Percentiles rank a stretch among this genome's conserved stretches.
phyloP scores from a whole-genome alignment of 495 filamentous ascomycete genomes.

The Neurospora cerealis region DNA sequence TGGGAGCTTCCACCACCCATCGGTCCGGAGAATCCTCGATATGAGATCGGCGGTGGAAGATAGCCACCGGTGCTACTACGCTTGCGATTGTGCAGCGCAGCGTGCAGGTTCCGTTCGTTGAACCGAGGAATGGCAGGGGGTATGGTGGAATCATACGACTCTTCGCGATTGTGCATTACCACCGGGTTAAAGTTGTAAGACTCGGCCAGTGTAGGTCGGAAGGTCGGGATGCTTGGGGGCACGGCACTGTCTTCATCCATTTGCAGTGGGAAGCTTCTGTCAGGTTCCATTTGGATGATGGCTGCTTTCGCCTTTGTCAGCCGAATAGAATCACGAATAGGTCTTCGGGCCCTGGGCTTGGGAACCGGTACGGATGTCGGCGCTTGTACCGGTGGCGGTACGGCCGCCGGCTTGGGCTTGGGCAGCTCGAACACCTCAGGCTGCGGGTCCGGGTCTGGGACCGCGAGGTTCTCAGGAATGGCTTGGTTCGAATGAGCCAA shows the following conservation, averaged over 20 bases:
- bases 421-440: slow-evolving; percentile 39
- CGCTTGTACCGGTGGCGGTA: neutral
- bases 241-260: slow-evolving; percentile 11
- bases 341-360: slow-evolving; percentile 31
- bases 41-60: slow-evolving; percentile 51
- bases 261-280: slow-evolving; percentile 9
- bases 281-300: slow-evolving; percentile 22
- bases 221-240: slow-evolving; percentile 20
- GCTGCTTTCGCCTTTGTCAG: slow-evolving; percentile 72
- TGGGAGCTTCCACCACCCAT: slow-evolving; percentile 28
- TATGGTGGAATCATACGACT: slow-evolving; percentile 49
- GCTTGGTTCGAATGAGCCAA: slow-evolving; percentile 74
- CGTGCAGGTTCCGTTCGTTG: slow-evolving; percentile 37
- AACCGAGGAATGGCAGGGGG: slow-evolving; percentile 76
- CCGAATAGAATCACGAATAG: slow-evolving; percentile 83
- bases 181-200: slow-evolving; percentile 1
- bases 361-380: slow-evolving; percentile 14
- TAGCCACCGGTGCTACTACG: slow-evolving; percentile 75
- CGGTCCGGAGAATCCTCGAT: slow-evolving; percentile 66
- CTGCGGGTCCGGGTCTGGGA: slow-evolving; percentile 42
- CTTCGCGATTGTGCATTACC: slow-evolving; percentile 21
- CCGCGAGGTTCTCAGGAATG: slow-evolving; percentile 55
- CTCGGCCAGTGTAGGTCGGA: slow-evolving; percentile 14
- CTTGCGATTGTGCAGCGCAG: slow-evolving; percentile 56
- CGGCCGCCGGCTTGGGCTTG: slow-evolving; percentile 18